A percentile compares a stretch with the other conserved stretches of the same genome.
These are phyloP conservation scores for Sanghuangporus sanghuang DNA, from an alignment of 1,284 basidiomycete species.

Conservation along the genomic window DNA sequence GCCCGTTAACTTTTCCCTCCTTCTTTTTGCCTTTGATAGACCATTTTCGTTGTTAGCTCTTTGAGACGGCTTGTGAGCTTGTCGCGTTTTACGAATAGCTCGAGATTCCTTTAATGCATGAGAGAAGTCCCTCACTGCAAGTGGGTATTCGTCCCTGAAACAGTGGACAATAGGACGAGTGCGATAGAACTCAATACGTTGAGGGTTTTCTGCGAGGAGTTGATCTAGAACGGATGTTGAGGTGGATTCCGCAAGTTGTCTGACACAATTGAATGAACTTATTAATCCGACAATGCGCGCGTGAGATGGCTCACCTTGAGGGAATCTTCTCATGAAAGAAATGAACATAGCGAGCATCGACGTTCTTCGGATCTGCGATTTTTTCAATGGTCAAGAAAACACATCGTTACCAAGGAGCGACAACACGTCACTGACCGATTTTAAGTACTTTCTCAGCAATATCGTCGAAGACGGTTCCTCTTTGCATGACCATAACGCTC, in stretches of 20 bases:
- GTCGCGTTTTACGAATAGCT: conserved; percentile 55
- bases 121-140: conserved; percentile 73
- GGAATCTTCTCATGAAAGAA: conserved; percentile 90
- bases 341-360: conserved; percentile 78
- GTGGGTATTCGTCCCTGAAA: conserved; percentile 73
- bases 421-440: conserved; percentile 45
- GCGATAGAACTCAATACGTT: conserved; percentile 73
- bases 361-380: conserved; percentile 59
- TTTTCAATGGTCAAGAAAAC: background rate
- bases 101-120: conserved; percentile 71
- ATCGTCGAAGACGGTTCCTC: conserved; percentile 82
- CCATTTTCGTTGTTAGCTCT: conserved; percentile 35
- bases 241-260: conserved; percentile 77
- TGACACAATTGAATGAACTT: conserved; percentile 24
- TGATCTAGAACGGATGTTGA: conserved; percentile 68
- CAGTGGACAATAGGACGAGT: conserved; percentile 80
- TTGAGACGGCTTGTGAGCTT: conserved; percentile 41
- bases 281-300: background rate
- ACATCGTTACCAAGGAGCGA: background rate
- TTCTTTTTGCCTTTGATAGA: conserved; percentile 36
- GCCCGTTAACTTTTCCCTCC: conserved; percentile 47
- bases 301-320: conserved; percentile 52
- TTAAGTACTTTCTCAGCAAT: conserved; percentile 75
- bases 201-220: conserved; percentile 63
- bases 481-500: conserved; percentile 87